A percentile compares a stretch with the other conserved stretches of the same genome.
These are phyloP conservation scores for Monosporozyma solicola DNA, from an alignment of 805 yeast species.

Conservation along the genomic window DNA sequence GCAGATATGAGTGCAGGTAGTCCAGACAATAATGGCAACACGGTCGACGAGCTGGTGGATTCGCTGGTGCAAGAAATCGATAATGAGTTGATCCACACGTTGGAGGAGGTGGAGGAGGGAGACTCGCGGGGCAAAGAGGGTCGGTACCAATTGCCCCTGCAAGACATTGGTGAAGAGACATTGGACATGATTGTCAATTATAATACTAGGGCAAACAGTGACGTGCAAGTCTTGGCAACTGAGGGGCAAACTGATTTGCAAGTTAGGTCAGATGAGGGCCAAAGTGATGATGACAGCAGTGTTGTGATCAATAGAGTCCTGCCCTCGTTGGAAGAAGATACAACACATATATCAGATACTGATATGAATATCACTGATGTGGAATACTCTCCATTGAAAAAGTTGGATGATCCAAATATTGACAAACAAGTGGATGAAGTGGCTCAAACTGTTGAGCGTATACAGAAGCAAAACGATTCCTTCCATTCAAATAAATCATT, in stretches of 20 bases:
- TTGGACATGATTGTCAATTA: conserved; percentile 26
- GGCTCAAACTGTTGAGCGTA: background rate
- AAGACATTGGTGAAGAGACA: conserved; percentile 28
- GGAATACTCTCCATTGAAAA: background rate
- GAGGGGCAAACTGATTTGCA: no score
- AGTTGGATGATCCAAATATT: background rate
- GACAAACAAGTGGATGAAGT: background rate
- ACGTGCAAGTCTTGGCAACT: background rate
- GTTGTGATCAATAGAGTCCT: background rate
- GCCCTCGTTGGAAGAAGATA: background rate
- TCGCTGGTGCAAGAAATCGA: conserved; percentile 26
- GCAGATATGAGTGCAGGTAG: background rate
- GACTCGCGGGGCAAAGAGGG: background rate
- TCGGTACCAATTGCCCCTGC: conserved; percentile 18
- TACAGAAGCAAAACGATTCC: background rate
- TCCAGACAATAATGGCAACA: background rate
- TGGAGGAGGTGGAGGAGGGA: background rate
- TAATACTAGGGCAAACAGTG: conserved; percentile 15
- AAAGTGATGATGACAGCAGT: background rate
- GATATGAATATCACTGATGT: background rate
- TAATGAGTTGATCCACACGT: conserved; percentile 20
- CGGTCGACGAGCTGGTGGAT: conserved; percentile 16
- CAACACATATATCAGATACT: background rate
- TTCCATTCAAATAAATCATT: background rate
- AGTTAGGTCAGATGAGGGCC: background rate